Conservation (phyloP, 2,329 filamentous ascomycete genomes). For the Cordyceps militaris region DNA sequence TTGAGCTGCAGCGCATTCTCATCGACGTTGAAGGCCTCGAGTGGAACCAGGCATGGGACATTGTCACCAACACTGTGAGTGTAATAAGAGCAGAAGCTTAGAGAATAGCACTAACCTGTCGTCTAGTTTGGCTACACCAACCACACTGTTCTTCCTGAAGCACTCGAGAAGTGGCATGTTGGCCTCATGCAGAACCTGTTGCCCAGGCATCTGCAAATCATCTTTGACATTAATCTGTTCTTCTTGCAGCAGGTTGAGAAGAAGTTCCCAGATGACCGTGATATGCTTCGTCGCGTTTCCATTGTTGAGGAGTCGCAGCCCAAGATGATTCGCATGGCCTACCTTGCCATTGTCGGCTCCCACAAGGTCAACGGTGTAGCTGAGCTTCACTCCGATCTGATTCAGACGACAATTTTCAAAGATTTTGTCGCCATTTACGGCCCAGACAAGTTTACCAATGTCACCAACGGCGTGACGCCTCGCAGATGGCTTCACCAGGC, state of each 20-base stretch:
- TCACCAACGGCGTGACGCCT: constrained; percentile 96
- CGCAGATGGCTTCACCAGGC: constrained; percentile 96
- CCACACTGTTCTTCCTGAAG: constrained; percentile 94
- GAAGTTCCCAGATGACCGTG: constrained; percentile 80
- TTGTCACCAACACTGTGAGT: constrained; percentile 61
- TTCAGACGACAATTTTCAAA: constrained; percentile 99
- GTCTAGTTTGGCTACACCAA: constrained; percentile 87
- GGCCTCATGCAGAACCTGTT: constrained; percentile 86
- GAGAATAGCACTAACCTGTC: neutral
- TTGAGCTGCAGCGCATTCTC: constrained; percentile 89
- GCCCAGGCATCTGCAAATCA: constrained; percentile 90
- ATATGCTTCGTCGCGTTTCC: constrained; percentile 79
- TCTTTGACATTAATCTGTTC: constrained; percentile 94
- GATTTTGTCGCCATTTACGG: constrained; percentile 96
- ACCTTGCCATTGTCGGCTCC: constrained; percentile 87
- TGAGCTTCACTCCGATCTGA: constrained; percentile 93
- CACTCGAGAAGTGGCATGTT: constrained; percentile 97
- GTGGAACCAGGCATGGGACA: constrained; percentile 88
- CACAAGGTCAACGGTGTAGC: constrained; percentile 99
- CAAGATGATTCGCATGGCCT: constrained; percentile 98
- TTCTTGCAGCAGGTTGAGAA: constrained; percentile 91
- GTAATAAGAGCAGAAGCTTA: neutral
- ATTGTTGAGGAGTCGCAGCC: constrained; percentile 96
- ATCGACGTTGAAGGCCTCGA: constrained; percentile 83
- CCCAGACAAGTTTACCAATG: constrained; percentile 95